phyloP scores from a whole-genome alignment of 768 basidiomycete genomes.

The Amyloporia xantha region DNA sequence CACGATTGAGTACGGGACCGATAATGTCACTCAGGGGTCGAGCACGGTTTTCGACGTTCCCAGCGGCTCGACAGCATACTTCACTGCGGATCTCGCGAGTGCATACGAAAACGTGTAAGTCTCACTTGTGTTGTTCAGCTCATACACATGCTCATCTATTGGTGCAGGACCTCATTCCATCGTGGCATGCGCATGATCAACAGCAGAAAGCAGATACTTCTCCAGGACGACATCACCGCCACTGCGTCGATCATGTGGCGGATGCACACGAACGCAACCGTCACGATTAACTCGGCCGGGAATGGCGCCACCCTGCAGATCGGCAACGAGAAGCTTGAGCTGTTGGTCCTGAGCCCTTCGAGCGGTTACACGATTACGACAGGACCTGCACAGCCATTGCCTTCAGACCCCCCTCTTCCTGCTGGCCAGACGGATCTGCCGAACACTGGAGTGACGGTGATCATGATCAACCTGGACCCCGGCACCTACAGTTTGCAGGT shows the following conservation, averaged over 20 bases:
- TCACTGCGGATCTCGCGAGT: constrained; percentile 66
- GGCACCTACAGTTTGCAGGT: constrained; percentile 79
- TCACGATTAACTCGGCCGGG: constrained; percentile 44
- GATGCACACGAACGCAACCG: constrained; percentile 92
- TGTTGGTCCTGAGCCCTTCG: constrained; percentile 62
- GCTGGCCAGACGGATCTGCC: constrained; percentile 53
- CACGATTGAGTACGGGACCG: constrained; percentile 46
- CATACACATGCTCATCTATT: constrained; percentile 11
- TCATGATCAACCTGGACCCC: constrained; percentile 59
- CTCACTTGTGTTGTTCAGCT: neutral
- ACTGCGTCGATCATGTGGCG: constrained; percentile 70
- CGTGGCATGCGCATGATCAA: constrained; percentile 87
- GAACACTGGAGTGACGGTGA: constrained; percentile 75
- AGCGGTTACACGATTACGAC: constrained; percentile 58
- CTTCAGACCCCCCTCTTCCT: constrained; percentile 59
- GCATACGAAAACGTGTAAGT: constrained; percentile 74
- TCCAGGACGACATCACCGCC: constrained; percentile 86
- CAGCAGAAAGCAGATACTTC: constrained; percentile 75
- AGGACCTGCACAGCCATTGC: constrained; percentile 46
- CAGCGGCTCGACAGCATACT: constrained; percentile 70
- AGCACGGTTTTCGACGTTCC: constrained; percentile 71
- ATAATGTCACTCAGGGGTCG: constrained; percentile 60
- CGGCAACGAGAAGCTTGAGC: constrained; percentile 57
- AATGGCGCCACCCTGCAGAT: constrained; percentile 71
- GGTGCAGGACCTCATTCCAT: constrained; percentile 54